Base-by-base conservation (phyloP, 2,329 filamentous ascomycete species). In the Mycosphaerella sp. region DNA sequence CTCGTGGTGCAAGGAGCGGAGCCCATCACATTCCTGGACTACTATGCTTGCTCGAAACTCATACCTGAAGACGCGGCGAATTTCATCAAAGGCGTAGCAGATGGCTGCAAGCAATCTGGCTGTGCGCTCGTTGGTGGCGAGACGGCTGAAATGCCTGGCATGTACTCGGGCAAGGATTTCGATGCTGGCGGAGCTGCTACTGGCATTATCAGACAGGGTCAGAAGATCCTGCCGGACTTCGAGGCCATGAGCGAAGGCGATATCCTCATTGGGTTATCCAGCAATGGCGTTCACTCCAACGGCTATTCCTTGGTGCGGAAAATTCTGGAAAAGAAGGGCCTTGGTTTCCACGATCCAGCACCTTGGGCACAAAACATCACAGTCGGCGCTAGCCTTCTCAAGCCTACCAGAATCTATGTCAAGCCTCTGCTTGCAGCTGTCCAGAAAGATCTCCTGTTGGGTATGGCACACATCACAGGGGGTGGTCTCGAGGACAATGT, bases 141-240 rank as follows among this genome's bases (percentile, higher is more conserved):
- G 73, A 98, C 93, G 0, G 93, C 93, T 6, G 93, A 98, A 73
- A 97, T 98, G 93, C 91, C 91, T 0, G 90, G 90, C 49, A 88
- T 97, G 76, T 96, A 95, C 73, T 78, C 84, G 57, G 82, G 80
- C 47, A 87, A 89, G 44, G 88, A 94, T 66, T 98, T 97, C 69
- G 93, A 98, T 64, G 89, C 90, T 6, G 90, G 89, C 17, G 93
- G 93, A 56, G 87, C 86, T 35, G 91, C 91, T 14, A 84, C 95
- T 41, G 93, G 93, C 50, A 88, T 89, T 37, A 86, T 97, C 66
- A 75, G 78, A 32, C 72, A 79, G 30, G 79, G 79, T 4, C 72
- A 72, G 32, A 76, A 79, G 44, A 80, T 91, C 49, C 80, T 98
- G 34, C 93, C 93, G 0, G 80, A 85, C 60, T 85, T 80, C 57